Base-by-base conservation (phyloP, 306 rosid genomes). In the Urtica urens region DNA sequence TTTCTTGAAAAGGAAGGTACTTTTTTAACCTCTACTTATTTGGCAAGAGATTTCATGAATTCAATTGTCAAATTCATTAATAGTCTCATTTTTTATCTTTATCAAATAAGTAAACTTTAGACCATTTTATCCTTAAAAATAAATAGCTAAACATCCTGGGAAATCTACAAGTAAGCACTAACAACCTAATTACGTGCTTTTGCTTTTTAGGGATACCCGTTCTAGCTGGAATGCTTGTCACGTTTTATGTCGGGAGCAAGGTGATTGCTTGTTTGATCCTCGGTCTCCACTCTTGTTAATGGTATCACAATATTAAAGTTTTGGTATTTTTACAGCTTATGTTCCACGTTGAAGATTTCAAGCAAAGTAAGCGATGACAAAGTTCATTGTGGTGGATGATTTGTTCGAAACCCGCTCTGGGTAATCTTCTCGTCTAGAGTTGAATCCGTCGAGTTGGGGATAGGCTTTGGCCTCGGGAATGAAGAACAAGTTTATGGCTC, bases 241-340 rank as follows among this genome's bases (percentile, higher is more conserved):
- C 95, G 54, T 90, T 90, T 78, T 85, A 85, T 38, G 66, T 85
- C 6, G 95, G 93, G 59, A 84, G 87, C 27, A 85, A 90, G 95
- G 95, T 90, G 67, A 57, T 29, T 22, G n/a, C 11, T 0, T 38
- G 41, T 59, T 45, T 35, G 11, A 7, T 35, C n/a, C n/a, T 0
- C 4, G 3, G 40, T 9, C 40, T 25, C 11, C 10, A 0, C 16
- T 46, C 30, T n/a, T 13, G 37, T 14, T 13, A 8, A 6, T 48
- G 13, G 16, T 29, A 8, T 33, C n/a, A 35, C 33, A 28, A 28
- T 10, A 28, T 35, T 3, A 16, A 35, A 35, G 11, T 1, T 35
- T 9, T 51, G 20, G 21, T 66, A 20, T 2, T 25, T 33, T 34
- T 62, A 74, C 77, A 88, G 97, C 77, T 84, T 49, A 84, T 81